Evolutionary conservation across 495 filamentous ascomycete genomes (phyloP).

Genomic region (Xylaria castorea): DNA sequence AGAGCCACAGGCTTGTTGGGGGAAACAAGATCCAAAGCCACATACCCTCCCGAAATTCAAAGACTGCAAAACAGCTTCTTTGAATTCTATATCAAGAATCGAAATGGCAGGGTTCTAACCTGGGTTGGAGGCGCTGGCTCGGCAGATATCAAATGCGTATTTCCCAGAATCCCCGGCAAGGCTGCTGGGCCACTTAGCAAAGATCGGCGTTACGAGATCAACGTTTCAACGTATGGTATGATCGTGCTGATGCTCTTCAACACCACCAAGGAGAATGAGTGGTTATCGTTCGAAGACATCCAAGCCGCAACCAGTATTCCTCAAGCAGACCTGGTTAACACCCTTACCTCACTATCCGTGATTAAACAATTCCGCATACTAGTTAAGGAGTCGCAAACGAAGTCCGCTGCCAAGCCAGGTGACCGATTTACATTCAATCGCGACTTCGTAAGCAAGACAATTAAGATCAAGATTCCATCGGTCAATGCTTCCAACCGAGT

Average conservation of each 20-base stretch:
- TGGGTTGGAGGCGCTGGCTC: constrained; percentile 76
- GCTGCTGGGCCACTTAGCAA: constrained; percentile 67
- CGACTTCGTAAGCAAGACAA: constrained; percentile 78
- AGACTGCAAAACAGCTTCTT: constrained; percentile 84
- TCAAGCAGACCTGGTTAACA: constrained; percentile 74
- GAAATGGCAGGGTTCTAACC: constrained; percentile 84
- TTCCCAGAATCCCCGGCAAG: constrained; percentile 69
- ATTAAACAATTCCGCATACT: constrained; percentile 83
- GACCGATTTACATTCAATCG: constrained; percentile 89
- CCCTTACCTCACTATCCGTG: constrained; percentile 85
- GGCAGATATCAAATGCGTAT: constrained; percentile 83
- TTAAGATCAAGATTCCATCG: constrained; percentile 76
- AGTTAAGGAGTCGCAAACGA: constrained; percentile 81
- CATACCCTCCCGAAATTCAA: constrained; percentile 79
- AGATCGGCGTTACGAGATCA: constrained; percentile 84
- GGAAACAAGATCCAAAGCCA: constrained; percentile 61
- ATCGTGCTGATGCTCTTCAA: constrained; percentile 91
- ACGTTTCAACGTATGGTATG: constrained; percentile 92
- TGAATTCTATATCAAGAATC: constrained; percentile 85
- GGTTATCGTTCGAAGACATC: constrained; percentile 83
- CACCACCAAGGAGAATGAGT: constrained; percentile 67
- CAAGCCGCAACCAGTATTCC: constrained; percentile 85
- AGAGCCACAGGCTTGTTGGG: constrained; percentile 46
- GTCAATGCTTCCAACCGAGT: constrained; percentile 84
- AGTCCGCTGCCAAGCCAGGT: constrained; percentile 72